Evolutionary conservation across 1,284 basidiomycete species (phyloP), one percentile per base, ranked within the genome.

Genomic region (Testicularia cyperi): DNA sequence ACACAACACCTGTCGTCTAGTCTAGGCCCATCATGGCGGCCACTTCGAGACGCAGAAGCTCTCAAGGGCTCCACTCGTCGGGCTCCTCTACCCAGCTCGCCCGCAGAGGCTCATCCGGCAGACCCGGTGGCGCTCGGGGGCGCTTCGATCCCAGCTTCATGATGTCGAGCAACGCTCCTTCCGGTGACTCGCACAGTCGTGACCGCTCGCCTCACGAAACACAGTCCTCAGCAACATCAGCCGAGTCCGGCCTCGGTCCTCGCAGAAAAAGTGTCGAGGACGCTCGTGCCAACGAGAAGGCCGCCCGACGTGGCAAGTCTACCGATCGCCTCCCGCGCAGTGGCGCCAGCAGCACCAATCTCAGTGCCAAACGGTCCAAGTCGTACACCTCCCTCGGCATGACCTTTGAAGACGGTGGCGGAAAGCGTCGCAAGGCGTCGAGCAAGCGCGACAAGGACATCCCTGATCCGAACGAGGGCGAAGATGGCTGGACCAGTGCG

Each of bases 401-500:
- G 45, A 51, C 51, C 9, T 38, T 42, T 14, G 49, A 51, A 12
- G 49, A 52, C 8, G 34, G 34, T n/a, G 34, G 19, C n/a, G 36
- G 38, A 5, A 57, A 49, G 36, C 43, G 48, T 7, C 51, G 58
- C 41, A 62, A 45, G 39, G 38, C 42, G 24, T 28, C 32, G 26
- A 51, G 6, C 38, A 35, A 39, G 27, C 5, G 16, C 14, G 43
- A 22, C 27, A 55, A 52, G 36, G 42, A 36, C 32, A 52, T 52
- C 39, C 36, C 22, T 14, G 39, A 40, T 28, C 32, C 42, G 8
- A 14, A 40, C 5, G 51, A 66, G 9, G 30, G 54, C 12, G 63
- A 68, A 13, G 57, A 68, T 16, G 66, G 66, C 19, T 68, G 66
- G 66, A 60, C 62, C 22, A 68, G 65, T 20, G 52, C 60, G 1